These are phyloP conservation scores for Grosmannia clavigera DNA, from an alignment of 2,329 filamentous ascomycete genomes.

Conservation along the genomic window DNA sequence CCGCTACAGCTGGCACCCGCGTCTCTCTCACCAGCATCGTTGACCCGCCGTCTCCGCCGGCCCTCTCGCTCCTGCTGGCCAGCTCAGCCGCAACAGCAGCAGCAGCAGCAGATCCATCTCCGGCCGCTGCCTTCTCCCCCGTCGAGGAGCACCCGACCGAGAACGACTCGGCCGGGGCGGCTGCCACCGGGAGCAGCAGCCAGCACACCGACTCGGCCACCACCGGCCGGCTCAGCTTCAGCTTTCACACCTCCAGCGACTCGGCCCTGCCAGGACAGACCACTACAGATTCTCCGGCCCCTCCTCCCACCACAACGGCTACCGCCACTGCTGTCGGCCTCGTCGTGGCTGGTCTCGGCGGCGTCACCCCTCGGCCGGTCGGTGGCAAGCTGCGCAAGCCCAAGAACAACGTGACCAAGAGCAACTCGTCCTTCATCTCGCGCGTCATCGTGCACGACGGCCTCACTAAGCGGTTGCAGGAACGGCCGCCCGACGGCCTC, in stretches of 20 bases:
- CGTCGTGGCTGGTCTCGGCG: conserved; percentile 61
- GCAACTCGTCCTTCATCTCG: conserved; percentile 97
- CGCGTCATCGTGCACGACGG: conserved; percentile 83
- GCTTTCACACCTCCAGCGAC: conserved; percentile 8
- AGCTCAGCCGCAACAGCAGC: conserved; percentile 25
- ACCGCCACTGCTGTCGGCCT: conserved; percentile 35
- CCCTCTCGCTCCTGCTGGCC: conserved; percentile 38
- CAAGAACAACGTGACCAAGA: conserved; percentile 97
- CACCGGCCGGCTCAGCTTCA: conserved; percentile 9
- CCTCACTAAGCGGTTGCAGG: conserved; percentile 64
- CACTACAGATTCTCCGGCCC: background rate
- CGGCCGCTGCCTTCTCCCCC: conserved; percentile 1
- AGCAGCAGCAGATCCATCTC: conserved; percentile 14
- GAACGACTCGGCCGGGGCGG: conserved; percentile 6
- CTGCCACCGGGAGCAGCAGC: background rate
- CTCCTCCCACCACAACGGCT: conserved; percentile 23
- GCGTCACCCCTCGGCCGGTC: conserved; percentile 50
- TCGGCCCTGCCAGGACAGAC: too few species aligned
- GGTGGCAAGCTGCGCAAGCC: conserved; percentile 73
- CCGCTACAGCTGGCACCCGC: conserved; percentile 76
- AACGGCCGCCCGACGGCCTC: conserved; percentile 64
- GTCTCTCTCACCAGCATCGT: conserved; percentile 66
- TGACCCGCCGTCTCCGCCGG: conserved; percentile 40
- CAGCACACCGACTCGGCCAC: conserved; percentile 5
- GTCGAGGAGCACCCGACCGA: conserved; percentile 9